Conservation (phyloP, 1,284 basidiomycete species). For the Coriolopsis trogii region DNA sequence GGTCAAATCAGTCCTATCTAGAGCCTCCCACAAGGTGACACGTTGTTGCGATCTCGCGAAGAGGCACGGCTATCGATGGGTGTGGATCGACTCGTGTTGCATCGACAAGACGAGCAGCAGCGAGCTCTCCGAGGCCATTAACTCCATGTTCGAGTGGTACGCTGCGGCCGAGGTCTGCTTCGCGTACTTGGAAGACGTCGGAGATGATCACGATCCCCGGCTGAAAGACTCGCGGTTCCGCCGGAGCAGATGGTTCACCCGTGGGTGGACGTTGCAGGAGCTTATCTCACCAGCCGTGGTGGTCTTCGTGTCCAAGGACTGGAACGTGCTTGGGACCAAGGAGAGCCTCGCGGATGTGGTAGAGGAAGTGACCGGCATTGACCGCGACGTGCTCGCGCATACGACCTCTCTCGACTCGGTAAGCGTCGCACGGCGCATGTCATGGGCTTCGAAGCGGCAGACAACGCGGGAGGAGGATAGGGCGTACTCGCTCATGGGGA, state of each 20-base stretch:
- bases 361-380: slow-evolving; percentile 18
- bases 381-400: slow-evolving; percentile 10
- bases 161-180: slow-evolving; percentile 22
- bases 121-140: slow-evolving; percentile 25
- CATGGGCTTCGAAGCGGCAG: slow-evolving; percentile 23
- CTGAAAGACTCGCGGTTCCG: slow-evolving; percentile 20
- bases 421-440: slow-evolving; percentile 22
- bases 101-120: slow-evolving; percentile 26
- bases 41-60: slow-evolving; percentile 18
- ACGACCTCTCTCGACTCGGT: slow-evolving; percentile 5
- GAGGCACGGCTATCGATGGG: slow-evolving; percentile 19
- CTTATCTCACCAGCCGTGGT: slow-evolving; percentile 19
- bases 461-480: slow-evolving; percentile 21
- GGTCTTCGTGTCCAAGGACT: slow-evolving; percentile 17
- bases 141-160: slow-evolving; percentile 26
- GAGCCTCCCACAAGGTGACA: slow-evolving; percentile 14
- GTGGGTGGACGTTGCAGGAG: slow-evolving; percentile 25
- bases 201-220: slow-evolving; percentile 18
- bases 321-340: slow-evolving; percentile 18
- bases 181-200: slow-evolving; percentile 20
- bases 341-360: slow-evolving; percentile 15
- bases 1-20: not conserved
- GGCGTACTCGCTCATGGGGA: slow-evolving; percentile 23
- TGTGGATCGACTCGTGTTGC: slow-evolving; percentile 25
- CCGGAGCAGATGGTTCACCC: slow-evolving; percentile 21